These are phyloP conservation scores for Boechera retrofracta DNA, from an alignment of 345 rosid genomes.

Conservation along the genomic window DNA sequence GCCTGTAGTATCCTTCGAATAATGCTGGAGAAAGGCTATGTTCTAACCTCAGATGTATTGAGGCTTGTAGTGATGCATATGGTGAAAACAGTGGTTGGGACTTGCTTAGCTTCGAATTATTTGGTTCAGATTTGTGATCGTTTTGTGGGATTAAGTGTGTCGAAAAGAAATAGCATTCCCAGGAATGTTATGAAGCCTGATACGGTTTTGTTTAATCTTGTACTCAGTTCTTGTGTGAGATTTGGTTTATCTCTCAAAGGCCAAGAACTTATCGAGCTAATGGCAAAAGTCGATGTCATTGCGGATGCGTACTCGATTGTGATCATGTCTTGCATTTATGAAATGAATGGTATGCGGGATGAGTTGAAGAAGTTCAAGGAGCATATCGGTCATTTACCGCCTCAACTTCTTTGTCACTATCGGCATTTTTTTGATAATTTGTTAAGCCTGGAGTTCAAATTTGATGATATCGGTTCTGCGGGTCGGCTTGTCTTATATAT, in stretches of 20 bases:
- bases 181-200: constrained; percentile 59
- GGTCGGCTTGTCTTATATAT: constrained; percentile 61
- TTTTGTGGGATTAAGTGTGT: constrained; percentile 28
- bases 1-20: constrained; percentile 59
- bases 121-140: constrained; percentile 67
- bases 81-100: constrained; percentile 77
- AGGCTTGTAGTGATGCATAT: constrained; percentile 63
- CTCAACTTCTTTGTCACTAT: constrained; percentile 58
- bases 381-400: constrained; percentile 53
- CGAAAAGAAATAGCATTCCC: constrained; percentile 31
- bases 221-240: constrained; percentile 76
- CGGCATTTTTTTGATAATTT: constrained; percentile 63
- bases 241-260: constrained; percentile 72
- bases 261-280: constrained; percentile 69
- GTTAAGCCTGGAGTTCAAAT: constrained; percentile 72
- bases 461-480: constrained; percentile 74
- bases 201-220: constrained; percentile 72
- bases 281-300: constrained; percentile 59
- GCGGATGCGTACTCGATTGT: constrained; percentile 80
- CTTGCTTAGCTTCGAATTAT: constrained; percentile 68
- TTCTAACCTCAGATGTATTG: constrained; percentile 49
- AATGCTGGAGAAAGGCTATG: constrained; percentile 57
- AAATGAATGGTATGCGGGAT: constrained; percentile 75
- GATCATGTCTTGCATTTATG: constrained; percentile 63
- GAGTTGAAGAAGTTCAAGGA: constrained; percentile 75